Conservation (phyloP, 805 yeast species). For the Osmozyma mogii region DNA sequence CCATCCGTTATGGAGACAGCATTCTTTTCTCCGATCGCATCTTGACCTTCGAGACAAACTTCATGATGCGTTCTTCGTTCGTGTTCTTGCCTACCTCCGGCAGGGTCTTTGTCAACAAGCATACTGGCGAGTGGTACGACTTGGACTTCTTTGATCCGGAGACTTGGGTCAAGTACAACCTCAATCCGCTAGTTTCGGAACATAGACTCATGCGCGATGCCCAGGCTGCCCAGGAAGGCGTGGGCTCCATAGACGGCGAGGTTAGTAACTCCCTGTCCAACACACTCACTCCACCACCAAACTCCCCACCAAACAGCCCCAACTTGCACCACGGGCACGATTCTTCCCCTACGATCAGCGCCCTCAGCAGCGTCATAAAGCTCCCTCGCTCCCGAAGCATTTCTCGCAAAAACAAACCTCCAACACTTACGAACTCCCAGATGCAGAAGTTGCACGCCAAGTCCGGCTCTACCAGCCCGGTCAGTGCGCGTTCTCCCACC, state of each 20-base stretch:
- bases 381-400: slow-evolving; percentile 9
- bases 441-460: slow-evolving; percentile 18
- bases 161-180: slow-evolving; percentile 67
- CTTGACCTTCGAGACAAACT: slow-evolving; percentile 72
- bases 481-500: slow-evolving; percentile 4
- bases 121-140: slow-evolving; percentile 49
- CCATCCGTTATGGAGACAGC: slow-evolving; percentile 73
- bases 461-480: slow-evolving; percentile 11
- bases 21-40: slow-evolving; percentile 68
- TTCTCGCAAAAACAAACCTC: slow-evolving; percentile 8
- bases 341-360: slow-evolving; percentile 3
- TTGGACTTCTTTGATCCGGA: slow-evolving; percentile 76
- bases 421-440: slow-evolving; percentile 15
- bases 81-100: slow-evolving; percentile 73
- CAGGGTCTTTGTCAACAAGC: slow-evolving; percentile 57
- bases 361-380: slow-evolving; percentile 17
- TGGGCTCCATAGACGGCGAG: background rate
- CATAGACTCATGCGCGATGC: slow-evolving; percentile 6
- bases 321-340: background rate
- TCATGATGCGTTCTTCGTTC: slow-evolving; percentile 82
- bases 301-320: background rate
- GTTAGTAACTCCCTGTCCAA: slow-evolving; percentile 8
- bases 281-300: slow-evolving; percentile 1
- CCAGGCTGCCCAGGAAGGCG: too few relatives aligned
- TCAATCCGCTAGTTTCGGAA: slow-evolving; percentile 64